Evolutionary conservation across 768 basidiomycete species (phyloP).

Genomic region (Kwoniella dejecticola): DNA sequence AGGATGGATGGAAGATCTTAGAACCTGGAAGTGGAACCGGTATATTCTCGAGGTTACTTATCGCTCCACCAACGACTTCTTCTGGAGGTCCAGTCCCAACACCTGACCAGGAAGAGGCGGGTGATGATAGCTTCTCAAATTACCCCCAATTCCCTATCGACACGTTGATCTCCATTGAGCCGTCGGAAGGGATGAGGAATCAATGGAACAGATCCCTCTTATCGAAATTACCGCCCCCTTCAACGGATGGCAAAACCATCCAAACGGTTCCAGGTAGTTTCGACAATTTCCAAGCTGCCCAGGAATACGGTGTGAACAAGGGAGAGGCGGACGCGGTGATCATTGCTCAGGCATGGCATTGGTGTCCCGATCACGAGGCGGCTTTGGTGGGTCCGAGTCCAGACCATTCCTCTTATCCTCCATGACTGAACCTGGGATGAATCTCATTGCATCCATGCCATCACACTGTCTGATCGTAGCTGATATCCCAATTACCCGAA

Average conservation of each 20-base stretch:
- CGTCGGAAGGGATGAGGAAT: slow-evolving; percentile 78
- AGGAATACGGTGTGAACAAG: background rate
- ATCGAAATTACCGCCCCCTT: background rate
- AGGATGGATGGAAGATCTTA: slow-evolving; percentile 27
- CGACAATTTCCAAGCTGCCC: slow-evolving; percentile 42
- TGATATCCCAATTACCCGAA: background rate
- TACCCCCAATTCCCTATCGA: slow-evolving; percentile 57
- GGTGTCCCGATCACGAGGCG: slow-evolving; percentile 72
- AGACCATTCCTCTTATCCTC: too few species aligned
- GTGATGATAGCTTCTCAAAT: too few species aligned
- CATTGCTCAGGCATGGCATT: slow-evolving; percentile 77
- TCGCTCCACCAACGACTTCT: slow-evolving; percentile 60
- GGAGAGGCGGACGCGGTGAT: slow-evolving; percentile 37
- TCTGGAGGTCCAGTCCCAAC: too few species aligned
- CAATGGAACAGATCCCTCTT: slow-evolving; percentile 62
- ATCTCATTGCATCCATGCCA: too few species aligned
- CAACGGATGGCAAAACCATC: slow-evolving; percentile 18
- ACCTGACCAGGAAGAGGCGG: too few species aligned
- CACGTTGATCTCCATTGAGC: slow-evolving; percentile 73
- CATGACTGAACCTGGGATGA: too few species aligned
- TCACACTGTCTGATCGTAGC: too few species aligned
- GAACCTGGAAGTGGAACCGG: slow-evolving; percentile 86
- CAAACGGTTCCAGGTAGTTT: slow-evolving; percentile 47
- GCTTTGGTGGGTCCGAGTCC: slow-evolving; percentile 65
- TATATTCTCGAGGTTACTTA: slow-evolving; percentile 79